Conservation (phyloP, 2,329 filamentous ascomycete genomes). For the Aspergillus neotritici region DNA sequence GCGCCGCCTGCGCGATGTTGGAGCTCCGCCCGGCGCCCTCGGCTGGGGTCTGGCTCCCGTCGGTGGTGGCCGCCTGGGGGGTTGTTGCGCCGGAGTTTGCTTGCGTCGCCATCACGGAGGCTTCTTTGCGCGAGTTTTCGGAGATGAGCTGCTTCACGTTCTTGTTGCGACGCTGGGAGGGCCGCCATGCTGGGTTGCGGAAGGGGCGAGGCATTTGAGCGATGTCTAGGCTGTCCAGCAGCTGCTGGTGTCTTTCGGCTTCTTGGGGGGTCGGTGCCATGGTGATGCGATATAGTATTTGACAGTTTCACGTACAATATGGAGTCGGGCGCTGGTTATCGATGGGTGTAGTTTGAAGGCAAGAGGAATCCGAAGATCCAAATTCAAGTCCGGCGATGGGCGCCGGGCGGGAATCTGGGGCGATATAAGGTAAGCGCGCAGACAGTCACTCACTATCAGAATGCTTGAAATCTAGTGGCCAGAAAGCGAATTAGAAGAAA, state of each 20-base stretch:
- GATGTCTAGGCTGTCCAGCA: constrained; percentile 89
- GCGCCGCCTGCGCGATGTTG: constrained; percentile 84
- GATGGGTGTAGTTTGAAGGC: background rate
- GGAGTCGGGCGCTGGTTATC: background rate
- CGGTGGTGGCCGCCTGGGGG: constrained; percentile 44
- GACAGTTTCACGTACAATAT: background rate
- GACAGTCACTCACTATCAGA: too few relatives aligned
- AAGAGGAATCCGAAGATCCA: background rate
- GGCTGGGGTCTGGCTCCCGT: constrained; percentile 44
- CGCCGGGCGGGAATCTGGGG: too few relatives aligned
- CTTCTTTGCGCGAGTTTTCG: constrained; percentile 81
- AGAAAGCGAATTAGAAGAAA: too few relatives aligned
- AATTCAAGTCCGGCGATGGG: too few relatives aligned
- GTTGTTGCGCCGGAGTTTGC: constrained; percentile 76
- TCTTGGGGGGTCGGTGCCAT: constrained; percentile 64
- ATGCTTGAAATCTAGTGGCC: too few relatives aligned
- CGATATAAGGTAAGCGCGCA: too few relatives aligned
- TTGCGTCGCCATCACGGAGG: constrained; percentile 77
- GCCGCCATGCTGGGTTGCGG: constrained; percentile 84
- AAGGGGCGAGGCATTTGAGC: constrained; percentile 81
- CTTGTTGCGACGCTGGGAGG: constrained; percentile 94
- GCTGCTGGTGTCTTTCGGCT: constrained; percentile 75
- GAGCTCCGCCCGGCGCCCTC: constrained; percentile 38
- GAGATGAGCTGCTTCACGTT: constrained; percentile 95
- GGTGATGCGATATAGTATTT: constrained; percentile 21